phyloP scores from a whole-genome alignment of 768 basidiomycete genomes.

The Epithele typhae region DNA sequence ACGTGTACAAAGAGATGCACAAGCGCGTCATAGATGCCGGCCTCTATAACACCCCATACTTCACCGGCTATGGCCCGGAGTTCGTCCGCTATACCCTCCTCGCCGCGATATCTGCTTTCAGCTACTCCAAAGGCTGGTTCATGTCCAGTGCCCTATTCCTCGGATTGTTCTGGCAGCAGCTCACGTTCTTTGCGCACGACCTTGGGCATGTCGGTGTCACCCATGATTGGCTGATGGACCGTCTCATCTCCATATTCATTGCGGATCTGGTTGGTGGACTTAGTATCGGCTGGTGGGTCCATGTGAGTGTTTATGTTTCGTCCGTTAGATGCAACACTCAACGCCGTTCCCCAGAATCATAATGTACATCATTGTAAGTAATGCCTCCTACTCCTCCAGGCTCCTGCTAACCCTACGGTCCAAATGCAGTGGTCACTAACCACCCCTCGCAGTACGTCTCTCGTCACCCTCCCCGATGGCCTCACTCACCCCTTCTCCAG shows the following conservation, averaged over 20 bases:
- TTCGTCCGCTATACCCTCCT: constrained; percentile 72
- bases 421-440: constrained; percentile 81
- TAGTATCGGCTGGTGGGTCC: constrained; percentile 97
- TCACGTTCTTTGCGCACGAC: constrained; percentile 91
- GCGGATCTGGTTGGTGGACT: constrained; percentile 90
- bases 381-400: constrained; percentile 1
- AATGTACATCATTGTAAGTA: constrained; percentile 92
- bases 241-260: constrained; percentile 71
- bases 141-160: constrained; percentile 74
- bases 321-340: constrained; percentile 3
- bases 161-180: constrained; percentile 92
- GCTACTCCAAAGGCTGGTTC: constrained; percentile 64
- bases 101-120: constrained; percentile 50
- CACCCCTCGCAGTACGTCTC: constrained; percentile 84
- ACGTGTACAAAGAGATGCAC: constrained; percentile 79
- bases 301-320: constrained; percentile 54
- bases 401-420: constrained; percentile 3
- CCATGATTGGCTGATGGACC: constrained; percentile 78
- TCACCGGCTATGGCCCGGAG: constrained; percentile 89
- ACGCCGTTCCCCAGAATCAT: constrained; percentile 60
- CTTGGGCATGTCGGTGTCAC: constrained; percentile 94
- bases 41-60: constrained; percentile 78
- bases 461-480: background rate
- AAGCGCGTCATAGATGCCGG: constrained; percentile 70
- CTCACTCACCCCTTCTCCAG: constrained; percentile 30